Evolutionary conservation across 2,329 filamentous ascomycete species (phyloP), one percentile per base, ranked within the genome.

Genomic region (Alternaria atra): DNA sequence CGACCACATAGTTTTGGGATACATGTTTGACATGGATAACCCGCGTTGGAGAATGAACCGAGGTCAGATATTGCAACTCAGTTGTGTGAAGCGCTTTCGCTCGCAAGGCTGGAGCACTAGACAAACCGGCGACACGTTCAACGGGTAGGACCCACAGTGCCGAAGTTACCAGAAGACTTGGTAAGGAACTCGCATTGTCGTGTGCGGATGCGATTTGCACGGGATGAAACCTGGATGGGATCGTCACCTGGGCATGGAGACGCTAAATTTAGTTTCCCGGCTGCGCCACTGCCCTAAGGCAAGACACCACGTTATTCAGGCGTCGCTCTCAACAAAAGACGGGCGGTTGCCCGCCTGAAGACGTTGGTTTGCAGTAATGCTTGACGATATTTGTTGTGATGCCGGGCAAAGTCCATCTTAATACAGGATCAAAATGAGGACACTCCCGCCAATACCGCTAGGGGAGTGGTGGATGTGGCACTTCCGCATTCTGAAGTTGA

Each of bases 211-310:
- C 30, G 43, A 42, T 40, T 47, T 9, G 29, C 35, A 54, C 53
- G 52, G 42, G 40, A 53, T 64, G 62, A 51, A 62, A 64, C 52
- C 52, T 56, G 52, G 44, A 42, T 17, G 5, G 6, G 20, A 60
- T 60, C 44, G 44, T n/a, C 57, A 48, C 10, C 17, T 55, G 48
- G 57, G 40, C 39, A 27, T 29, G 9, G 3, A 20, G 35, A 35
- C 43, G 48, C 59, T 58, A 59, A 56, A 62, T 51, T 58, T 64
- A 62, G 59, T 55, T 12, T 52, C 17, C 43, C 23, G 40, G 55
- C 62, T 64, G 62, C 62, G 59, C 62, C 62, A 64, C 62, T 43
- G 52, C 44, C 32, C 55, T 40, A 52, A 53, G 35, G 29, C 40
- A 30, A 46, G 46, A 35, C 47, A 54, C 46, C 12, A 35, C 13